Evolutionary conservation across 139 green algal genomes (phyloP).

Genomic region (Yamagishiella unicocca): DNA sequence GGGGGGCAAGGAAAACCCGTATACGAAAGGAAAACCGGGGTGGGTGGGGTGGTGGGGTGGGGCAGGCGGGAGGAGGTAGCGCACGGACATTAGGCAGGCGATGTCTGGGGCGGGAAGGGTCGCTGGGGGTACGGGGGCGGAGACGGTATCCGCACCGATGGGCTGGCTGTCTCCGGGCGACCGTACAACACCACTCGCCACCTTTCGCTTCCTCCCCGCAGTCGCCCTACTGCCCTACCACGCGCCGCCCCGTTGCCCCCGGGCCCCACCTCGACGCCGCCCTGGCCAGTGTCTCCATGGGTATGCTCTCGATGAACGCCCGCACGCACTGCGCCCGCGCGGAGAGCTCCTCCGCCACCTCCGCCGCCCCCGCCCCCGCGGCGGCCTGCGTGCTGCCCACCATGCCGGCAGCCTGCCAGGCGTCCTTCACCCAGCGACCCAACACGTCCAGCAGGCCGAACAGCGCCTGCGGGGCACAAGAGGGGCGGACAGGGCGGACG

Average conservation of each 20-base stretch:
- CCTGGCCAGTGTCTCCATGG: conserved; percentile 71
- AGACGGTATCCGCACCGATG: too few species aligned
- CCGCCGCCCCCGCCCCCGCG: neutral
- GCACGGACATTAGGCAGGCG: neutral
- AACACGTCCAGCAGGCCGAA: conserved; percentile 92
- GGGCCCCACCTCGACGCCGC: conserved; percentile 63
- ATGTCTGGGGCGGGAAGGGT: too few species aligned
- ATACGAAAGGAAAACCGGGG: neutral
- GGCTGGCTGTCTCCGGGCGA: too few species aligned
- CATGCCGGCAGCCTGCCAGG: neutral
- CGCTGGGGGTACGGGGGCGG: too few species aligned
- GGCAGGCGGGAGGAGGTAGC: neutral
- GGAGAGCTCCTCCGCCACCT: conserved; percentile 31
- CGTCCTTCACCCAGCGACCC: conserved; percentile 72
- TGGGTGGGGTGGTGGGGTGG: neutral
- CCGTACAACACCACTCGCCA: too few species aligned
- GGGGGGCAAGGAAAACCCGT: too few species aligned
- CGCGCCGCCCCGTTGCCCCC: too few species aligned
- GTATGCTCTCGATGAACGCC: conserved; percentile 75
- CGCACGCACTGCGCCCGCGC: conserved; percentile 49
- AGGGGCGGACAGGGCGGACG: neutral
- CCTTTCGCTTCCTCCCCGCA: too few species aligned
- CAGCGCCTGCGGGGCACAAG: conserved; percentile 69
- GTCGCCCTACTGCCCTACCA: too few species aligned
- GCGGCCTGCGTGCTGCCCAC: neutral